Evolutionary conservation across 257 asterid genomes (phyloP).

Genomic region (Buddleja alternifolia): DNA sequence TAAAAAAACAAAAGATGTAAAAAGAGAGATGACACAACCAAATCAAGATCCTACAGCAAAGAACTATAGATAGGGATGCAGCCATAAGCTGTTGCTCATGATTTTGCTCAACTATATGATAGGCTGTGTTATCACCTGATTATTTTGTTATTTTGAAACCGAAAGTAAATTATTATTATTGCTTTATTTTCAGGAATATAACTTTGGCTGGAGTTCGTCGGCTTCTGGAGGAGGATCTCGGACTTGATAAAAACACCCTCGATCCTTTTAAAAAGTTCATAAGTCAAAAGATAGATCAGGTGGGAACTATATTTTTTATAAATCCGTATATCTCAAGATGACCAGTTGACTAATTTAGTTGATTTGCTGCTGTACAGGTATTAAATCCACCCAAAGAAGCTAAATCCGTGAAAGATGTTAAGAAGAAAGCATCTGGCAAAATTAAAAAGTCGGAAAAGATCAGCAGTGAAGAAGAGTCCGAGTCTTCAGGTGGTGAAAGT

Average conservation of each 20-base stretch:
- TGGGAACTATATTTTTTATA: slow-evolving; percentile 29
- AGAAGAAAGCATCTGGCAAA: slow-evolving; percentile 48
- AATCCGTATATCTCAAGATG: slow-evolving; percentile 18
- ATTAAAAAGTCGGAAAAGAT: slow-evolving; percentile 40
- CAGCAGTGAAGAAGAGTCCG: slow-evolving; percentile 43
- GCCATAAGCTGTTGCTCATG: slow-evolving; percentile 19
- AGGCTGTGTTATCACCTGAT: slow-evolving; percentile 1
- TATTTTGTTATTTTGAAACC: slow-evolving; percentile 15
- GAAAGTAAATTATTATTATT: slow-evolving; percentile 17
- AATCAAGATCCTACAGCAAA: slow-evolving; percentile 13
- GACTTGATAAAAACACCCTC: slow-evolving; percentile 64
- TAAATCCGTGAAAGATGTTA: slow-evolving; percentile 42
- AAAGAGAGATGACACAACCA: slow-evolving; percentile 7
- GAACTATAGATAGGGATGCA: neutral
- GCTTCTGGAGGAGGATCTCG: slow-evolving; percentile 88
- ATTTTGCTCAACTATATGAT: slow-evolving; percentile 14
- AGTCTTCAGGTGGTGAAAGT: slow-evolving; percentile 41
- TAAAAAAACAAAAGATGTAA: neutral
- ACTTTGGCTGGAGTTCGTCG: slow-evolving; percentile 81
- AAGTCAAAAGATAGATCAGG: slow-evolving; percentile 68
- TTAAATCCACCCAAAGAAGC: slow-evolving; percentile 46
- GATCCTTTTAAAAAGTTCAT: slow-evolving; percentile 81
- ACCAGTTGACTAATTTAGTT: slow-evolving; percentile 3
- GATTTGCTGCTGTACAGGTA: slow-evolving; percentile 47
- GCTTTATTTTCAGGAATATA: slow-evolving; percentile 52